Base-by-base conservation (phyloP, 805 yeast species). In the Wickerhamiella occidentalis region DNA sequence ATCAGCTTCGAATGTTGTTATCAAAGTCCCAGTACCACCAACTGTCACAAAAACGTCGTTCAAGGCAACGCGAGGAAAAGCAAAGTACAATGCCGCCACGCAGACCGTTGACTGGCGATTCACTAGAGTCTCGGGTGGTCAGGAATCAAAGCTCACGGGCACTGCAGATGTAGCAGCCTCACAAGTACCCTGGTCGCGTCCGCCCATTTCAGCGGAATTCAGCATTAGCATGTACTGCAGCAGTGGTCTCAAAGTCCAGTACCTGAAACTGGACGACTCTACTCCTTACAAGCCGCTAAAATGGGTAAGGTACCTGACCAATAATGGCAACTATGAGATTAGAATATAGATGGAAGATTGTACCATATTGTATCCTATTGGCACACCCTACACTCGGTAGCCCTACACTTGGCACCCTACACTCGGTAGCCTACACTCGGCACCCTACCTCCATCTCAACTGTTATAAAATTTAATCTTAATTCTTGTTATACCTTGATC, bases 291-390 rank as follows among this genome's bases (percentile, higher is more conserved):
- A 74, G 23, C 79, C 94, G 0, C 78, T 84, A 19, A 90, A 88
- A 62, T 86, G 94, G 94, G 94, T 88, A 29, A 77, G 84, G 57
- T 90, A 90, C 62, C 62, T 75, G 13, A 73, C 90, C 0, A 76
- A 73, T 52, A 79, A 90, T 0, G 95, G 95, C 0, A 75, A 82
- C 6, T 87, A 85, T 57, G 96, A 88, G 54, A 72, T 85, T 8
- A 70, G 96, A 49, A 79, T 79, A 54, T 82, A 62, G 64, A 33
- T 8, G 5, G 9, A 6, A 25, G 15, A 33, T 15, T 25, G 28
- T 25, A 25, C 6, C 9, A 25, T 25, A 25, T 9, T 25, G 6
- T 25, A 6, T 25, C 7, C 37, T 33, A 33, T n/a, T n/a, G n/a
- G n/a, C n/a, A n/a, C n/a, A n/a, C n/a, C n/a, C n/a, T n/a, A n/a